Evolutionary conservation across 805 yeast species (phyloP).

Genomic region (Cyberlindnera maritima): DNA sequence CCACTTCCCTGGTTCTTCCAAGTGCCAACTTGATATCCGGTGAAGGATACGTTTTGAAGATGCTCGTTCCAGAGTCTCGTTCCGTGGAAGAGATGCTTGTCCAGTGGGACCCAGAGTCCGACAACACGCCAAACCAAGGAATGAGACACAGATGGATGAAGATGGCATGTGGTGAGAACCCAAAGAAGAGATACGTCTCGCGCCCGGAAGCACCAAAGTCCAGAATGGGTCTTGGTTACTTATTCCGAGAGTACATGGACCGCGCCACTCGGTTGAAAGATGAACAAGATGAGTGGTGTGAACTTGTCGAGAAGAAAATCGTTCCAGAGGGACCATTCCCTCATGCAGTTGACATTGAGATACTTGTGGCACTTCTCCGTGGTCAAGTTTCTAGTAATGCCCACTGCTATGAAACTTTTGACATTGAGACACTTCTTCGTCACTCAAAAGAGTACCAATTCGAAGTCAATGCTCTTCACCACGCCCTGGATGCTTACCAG

Average conservation of each 20-base stretch:
- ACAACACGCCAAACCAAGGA: conserved; percentile 4
- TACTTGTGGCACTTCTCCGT: conserved; percentile 8
- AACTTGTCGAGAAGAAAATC: not conserved
- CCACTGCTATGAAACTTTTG: conserved; percentile 11
- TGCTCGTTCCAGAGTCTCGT: conserved; percentile 9
- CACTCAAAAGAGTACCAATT: conserved; percentile 8
- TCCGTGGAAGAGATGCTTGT: conserved; percentile 11
- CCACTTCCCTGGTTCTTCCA: conserved; percentile 8
- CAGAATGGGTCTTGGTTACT: conserved; percentile 10
- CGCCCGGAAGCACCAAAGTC: conserved; percentile 13
- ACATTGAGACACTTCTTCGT: conserved; percentile 9
- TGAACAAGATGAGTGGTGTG: conserved; percentile 10
- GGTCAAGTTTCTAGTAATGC: conserved; percentile 11
- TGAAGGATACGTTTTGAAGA: conserved; percentile 8
- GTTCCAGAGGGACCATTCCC: conserved; percentile 6
- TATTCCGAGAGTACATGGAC: conserved; percentile 12
- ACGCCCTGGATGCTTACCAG: conserved; percentile 7
- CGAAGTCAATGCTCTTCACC: conserved; percentile 9
- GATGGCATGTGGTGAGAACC: conserved; percentile 13
- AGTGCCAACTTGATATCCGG: conserved; percentile 11
- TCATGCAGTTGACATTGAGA: conserved; percentile 8
- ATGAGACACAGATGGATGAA: conserved; percentile 12
- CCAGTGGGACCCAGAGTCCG: conserved; percentile 2
- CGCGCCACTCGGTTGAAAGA: conserved; percentile 9
- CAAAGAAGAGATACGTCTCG: conserved; percentile 7